Percentiles rank a stretch among this genome's conserved stretches.
Conservation (phyloP, 148 eudicot genomes). For the Pouteria glomerata region DNA sequence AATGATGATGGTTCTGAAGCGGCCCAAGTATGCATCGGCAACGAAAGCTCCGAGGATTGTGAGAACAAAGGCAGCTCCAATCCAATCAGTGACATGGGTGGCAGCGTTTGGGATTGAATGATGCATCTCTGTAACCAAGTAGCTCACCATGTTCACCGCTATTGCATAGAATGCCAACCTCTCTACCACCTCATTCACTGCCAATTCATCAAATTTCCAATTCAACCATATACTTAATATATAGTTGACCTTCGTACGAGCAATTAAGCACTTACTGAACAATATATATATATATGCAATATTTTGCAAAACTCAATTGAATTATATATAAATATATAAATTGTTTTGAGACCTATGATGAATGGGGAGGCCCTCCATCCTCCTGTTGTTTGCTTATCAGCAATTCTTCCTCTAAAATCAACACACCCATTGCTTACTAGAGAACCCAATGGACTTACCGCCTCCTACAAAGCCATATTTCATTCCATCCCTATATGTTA, state of each 20-base stretch:
- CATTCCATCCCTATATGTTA: not conserved
- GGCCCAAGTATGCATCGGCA: conserved; percentile 51
- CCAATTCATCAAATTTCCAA: not conserved
- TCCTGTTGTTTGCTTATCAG: conserved; percentile 22
- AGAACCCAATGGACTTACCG: not conserved
- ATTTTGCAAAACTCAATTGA: too few species aligned
- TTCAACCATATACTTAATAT: not conserved
- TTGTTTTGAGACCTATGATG: conserved; percentile 20
- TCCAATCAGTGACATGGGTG: conserved; percentile 45
- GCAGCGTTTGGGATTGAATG: conserved; percentile 44
- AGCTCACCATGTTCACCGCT: conserved; percentile 46
- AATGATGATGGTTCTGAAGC: conserved; percentile 43
- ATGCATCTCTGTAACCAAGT: conserved; percentile 38
- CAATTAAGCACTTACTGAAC: too few species aligned
- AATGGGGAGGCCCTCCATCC: conserved; percentile 37
- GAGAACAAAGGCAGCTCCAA: conserved; percentile 45
- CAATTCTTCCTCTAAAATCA: conserved; percentile 24
- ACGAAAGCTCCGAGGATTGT: conserved; percentile 45
- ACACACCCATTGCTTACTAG: conserved; percentile 22
- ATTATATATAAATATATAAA: too few species aligned
- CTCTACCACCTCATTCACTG: conserved; percentile 59
- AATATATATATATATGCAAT: too few species aligned
- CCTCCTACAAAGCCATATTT: not conserved
- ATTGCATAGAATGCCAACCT: conserved; percentile 48
- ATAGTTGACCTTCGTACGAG: too few species aligned